phyloP scores from a whole-genome alignment of 495 filamentous ascomycete species.

The Chaetomium cochliodes region DNA sequence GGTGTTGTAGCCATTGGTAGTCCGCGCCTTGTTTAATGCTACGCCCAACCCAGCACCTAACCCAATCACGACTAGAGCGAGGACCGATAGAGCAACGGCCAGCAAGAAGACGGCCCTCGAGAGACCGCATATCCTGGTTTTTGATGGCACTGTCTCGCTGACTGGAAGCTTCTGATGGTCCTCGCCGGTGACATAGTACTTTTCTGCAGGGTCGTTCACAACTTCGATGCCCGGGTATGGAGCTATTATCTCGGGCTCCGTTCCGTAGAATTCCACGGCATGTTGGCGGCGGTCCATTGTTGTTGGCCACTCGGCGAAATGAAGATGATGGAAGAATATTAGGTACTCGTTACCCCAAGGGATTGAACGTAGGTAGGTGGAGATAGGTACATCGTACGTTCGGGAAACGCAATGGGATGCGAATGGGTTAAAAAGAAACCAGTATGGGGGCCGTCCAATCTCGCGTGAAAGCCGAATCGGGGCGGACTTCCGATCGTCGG shows the following conservation, averaged over 20 bases:
- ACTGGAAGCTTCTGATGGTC: not conserved
- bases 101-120: slow-evolving; percentile 1
- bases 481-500: no score
- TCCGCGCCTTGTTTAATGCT: not conserved
- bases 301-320: no score
- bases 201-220: not conserved
- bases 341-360: no score
- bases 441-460: no score
- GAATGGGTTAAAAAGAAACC: no score
- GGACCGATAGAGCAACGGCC: not conserved
- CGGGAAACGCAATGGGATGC: no score
- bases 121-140: slow-evolving; percentile 7
- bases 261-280: no score
- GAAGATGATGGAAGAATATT: no score
- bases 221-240: not conserved
- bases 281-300: no score
- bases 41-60: slow-evolving; percentile 7
- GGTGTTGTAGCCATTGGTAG: not conserved
- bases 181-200: not conserved
- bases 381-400: no score
- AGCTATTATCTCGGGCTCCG: not conserved
- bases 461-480: no score
- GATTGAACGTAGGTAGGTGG: no score
- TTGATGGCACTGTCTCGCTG: not conserved
- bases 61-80: not conserved